Conservation (phyloP, 768 basidiomycete species). For the Serpula lacrymans region DNA sequence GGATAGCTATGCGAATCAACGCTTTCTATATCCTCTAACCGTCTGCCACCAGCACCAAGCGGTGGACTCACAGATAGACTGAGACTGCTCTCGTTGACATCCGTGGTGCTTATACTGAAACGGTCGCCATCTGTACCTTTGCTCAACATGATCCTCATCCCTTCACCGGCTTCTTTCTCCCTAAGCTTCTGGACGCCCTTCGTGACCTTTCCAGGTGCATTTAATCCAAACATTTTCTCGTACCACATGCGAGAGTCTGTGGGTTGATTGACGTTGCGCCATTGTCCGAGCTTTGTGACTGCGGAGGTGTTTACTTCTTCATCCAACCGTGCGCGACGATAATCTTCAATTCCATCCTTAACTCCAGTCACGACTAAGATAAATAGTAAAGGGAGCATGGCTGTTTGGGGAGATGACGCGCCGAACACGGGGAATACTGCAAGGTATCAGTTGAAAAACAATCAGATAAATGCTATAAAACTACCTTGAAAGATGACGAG, state of each 20-base stretch:
- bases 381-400: conserved; percentile 83
- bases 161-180: conserved; percentile 73
- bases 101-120: conserved; percentile 42
- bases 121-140: conserved; percentile 33
- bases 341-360: conserved; percentile 97
- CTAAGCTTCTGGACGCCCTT: conserved; percentile 84
- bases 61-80: conserved; percentile 31
- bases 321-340: conserved; percentile 82
- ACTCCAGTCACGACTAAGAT: conserved; percentile 87
- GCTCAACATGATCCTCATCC: conserved; percentile 60
- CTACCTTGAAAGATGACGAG: conserved; percentile 78
- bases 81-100: conserved; percentile 40
- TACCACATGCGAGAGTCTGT: conserved; percentile 72
- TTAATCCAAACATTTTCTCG: conserved; percentile 68
- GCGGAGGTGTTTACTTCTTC: conserved; percentile 95
- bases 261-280: conserved; percentile 89
- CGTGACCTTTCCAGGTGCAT: conserved; percentile 71
- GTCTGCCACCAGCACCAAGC: conserved; percentile 43
- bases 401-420: conserved; percentile 75
- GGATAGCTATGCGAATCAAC: conserved; percentile 66
- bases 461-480: conserved; percentile 12
- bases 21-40: conserved; percentile 67
- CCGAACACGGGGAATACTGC: conserved; percentile 90
- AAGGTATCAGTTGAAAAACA: conserved; percentile 9
- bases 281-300: conserved; percentile 83